Conservation (phyloP, 164 flowering plant genomes). For the Litsea cubeba region DNA sequence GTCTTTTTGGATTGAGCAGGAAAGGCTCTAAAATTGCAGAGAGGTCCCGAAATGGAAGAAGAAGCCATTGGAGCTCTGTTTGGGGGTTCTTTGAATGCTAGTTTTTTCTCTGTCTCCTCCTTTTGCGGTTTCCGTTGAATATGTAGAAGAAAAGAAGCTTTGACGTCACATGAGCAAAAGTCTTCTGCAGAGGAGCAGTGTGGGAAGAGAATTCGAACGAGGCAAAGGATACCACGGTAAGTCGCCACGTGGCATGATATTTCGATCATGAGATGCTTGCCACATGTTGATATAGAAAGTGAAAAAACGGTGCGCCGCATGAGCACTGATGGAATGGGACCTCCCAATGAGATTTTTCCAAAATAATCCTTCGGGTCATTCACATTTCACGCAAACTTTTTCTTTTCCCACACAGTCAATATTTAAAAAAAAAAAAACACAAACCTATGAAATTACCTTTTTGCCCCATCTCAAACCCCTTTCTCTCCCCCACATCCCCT, state of each 20-base stretch:
- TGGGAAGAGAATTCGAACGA: neutral
- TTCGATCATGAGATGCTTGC: no score
- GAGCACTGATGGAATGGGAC: no score
- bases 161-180: neutral
- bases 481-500: no score
- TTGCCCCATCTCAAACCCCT: no score
- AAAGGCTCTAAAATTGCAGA: slow-evolving; percentile 5
- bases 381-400: no score
- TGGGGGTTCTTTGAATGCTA: neutral
- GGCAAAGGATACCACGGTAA: neutral
- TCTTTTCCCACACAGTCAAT: no score
- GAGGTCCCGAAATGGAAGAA: slow-evolving; percentile 7
- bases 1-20: slow-evolving; percentile 9
- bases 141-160: neutral
- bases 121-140: neutral
- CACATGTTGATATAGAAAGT: no score
- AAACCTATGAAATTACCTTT: no score
- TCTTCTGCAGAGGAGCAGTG: neutral
- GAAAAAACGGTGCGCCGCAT: no score
- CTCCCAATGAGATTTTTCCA: no score
- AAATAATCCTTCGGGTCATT: no score
- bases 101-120: neutral
- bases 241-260: neutral
- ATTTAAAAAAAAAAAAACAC: no score
- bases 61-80: neutral